These are phyloP conservation scores for Termitomyces sp. DNA, from an alignment of 768 basidiomycete genomes.

Conservation along the genomic window DNA sequence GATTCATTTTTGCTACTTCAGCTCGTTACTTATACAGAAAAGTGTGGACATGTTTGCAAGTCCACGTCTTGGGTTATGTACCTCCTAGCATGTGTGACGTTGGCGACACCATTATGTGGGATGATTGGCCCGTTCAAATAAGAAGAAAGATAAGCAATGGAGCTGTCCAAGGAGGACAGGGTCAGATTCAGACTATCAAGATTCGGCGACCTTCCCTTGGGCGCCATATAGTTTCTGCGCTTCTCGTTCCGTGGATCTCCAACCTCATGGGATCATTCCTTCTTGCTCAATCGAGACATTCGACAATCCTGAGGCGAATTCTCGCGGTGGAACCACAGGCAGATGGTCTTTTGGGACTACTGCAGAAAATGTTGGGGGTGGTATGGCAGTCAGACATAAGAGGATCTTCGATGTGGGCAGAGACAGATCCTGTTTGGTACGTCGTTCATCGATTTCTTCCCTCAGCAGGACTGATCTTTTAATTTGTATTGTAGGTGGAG, in stretches of 20 bases:
- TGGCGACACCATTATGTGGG: slow-evolving; percentile 17
- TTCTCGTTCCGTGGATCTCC: slow-evolving; percentile 65
- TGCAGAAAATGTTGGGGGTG: slow-evolving; percentile 22
- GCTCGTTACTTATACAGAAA: slow-evolving; percentile 37
- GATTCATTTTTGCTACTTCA: slow-evolving; percentile 44
- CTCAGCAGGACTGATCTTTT: not conserved
- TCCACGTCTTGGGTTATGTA: slow-evolving; percentile 36
- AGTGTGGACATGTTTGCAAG: slow-evolving; percentile 31
- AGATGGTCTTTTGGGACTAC: slow-evolving; percentile 3
- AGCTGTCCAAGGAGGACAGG: not conserved
- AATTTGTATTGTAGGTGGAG: slow-evolving; percentile 41
- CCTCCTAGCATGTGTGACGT: slow-evolving; percentile 21
- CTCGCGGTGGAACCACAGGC: slow-evolving; percentile 28
- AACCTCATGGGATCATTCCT: slow-evolving; percentile 60
- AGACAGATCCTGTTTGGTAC: slow-evolving; percentile 70
- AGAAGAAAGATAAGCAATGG: slow-evolving; percentile 20
- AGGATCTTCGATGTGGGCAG: slow-evolving; percentile 51
- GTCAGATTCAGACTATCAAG: slow-evolving; percentile 17
- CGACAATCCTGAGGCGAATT: slow-evolving; percentile 30
- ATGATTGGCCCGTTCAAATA: slow-evolving; percentile 27
- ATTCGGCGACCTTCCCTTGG: slow-evolving; percentile 61
- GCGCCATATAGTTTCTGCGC: slow-evolving; percentile 59
- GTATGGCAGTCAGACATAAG: slow-evolving; percentile 22
- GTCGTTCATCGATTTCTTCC: slow-evolving; percentile 3
- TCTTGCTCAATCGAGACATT: slow-evolving; percentile 43